Conservation (phyloP, 2,329 filamentous ascomycete genomes). For the Alternaria sp. region DNA sequence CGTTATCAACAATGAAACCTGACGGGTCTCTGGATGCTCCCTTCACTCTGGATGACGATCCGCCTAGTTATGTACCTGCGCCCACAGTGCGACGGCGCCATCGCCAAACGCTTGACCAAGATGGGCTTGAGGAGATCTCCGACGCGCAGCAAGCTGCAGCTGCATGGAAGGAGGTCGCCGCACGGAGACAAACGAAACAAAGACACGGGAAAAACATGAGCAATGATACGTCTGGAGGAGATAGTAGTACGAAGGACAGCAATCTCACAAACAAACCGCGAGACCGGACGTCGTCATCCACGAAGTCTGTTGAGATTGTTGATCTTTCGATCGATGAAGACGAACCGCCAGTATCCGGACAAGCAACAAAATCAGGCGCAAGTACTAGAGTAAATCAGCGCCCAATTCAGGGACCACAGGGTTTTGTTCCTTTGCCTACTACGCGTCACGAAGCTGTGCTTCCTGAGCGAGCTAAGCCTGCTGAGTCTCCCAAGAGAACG, state of each 20-base stretch:
- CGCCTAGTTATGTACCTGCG: not conserved
- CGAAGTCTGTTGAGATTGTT: conserved; percentile 1
- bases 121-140: conserved; percentile 6
- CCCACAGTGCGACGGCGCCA: not conserved
- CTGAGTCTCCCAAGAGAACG: not conserved
- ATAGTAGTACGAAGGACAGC: not conserved
- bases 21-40: conserved; percentile 8
- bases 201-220: not conserved
- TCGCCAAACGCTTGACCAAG: conserved; percentile 6
- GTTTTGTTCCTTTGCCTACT: not conserved
- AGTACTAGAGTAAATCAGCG: not conserved
- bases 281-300: not conserved
- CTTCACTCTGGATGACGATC: conserved; percentile 1
- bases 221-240: not conserved
- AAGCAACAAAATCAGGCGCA: not conserved
- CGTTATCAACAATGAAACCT: conserved; percentile 1
- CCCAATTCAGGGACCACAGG: not conserved
- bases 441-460: not conserved
- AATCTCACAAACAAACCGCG: not conserved
- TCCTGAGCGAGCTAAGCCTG: not conserved
- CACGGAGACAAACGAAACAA: not conserved
- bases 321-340: conserved; percentile 5
- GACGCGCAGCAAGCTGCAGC: not conserved
- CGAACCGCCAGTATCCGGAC: not conserved
- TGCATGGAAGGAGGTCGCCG: conserved; percentile 7